Conservation (phyloP, 805 yeast genomes). For the Kazachstania psychrophila region DNA sequence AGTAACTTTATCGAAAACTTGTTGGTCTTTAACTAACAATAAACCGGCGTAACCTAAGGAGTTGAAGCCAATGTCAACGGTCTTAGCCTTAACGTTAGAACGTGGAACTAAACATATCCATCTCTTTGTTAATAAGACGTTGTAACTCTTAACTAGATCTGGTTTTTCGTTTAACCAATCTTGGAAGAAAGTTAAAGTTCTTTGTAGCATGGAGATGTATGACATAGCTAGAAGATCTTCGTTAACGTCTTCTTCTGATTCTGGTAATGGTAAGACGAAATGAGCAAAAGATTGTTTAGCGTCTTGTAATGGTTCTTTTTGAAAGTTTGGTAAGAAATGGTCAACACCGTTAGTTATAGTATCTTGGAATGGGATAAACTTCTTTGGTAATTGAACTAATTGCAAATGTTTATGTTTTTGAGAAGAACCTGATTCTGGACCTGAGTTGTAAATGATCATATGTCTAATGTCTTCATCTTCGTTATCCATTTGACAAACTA, state of each 20-base stretch:
- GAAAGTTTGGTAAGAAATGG: slow-evolving; percentile 45
- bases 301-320: slow-evolving; percentile 53
- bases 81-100: slow-evolving; percentile 37
- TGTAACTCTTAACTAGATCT: slow-evolving; percentile 49
- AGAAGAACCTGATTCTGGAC: slow-evolving; percentile 86
- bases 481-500: slow-evolving; percentile 42
- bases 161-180: slow-evolving; percentile 33
- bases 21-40: slow-evolving; percentile 61
- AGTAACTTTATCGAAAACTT: slow-evolving; percentile 39
- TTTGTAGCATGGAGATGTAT: slow-evolving; percentile 63
- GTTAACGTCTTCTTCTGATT: slow-evolving; percentile 35
- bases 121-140: slow-evolving; percentile 67
- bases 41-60: slow-evolving; percentile 61
- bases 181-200: slow-evolving; percentile 57
- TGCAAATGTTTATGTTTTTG: slow-evolving; percentile 91
- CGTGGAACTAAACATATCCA: slow-evolving; percentile 90
- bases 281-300: slow-evolving; percentile 70
- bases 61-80: slow-evolving; percentile 11
- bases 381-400: slow-evolving; percentile 60
- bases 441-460: slow-evolving; percentile 83
- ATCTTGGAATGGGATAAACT: slow-evolving; percentile 51
- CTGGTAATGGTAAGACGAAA: slow-evolving; percentile 59
- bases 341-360: slow-evolving; percentile 34
- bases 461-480: slow-evolving; percentile 33
- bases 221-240: slow-evolving; percentile 56